Percentiles rank a stretch among this genome's conserved stretches.
These are phyloP conservation scores for Diddensiella transvaalensis DNA, from an alignment of 805 yeast species.

Conservation along the genomic window DNA sequence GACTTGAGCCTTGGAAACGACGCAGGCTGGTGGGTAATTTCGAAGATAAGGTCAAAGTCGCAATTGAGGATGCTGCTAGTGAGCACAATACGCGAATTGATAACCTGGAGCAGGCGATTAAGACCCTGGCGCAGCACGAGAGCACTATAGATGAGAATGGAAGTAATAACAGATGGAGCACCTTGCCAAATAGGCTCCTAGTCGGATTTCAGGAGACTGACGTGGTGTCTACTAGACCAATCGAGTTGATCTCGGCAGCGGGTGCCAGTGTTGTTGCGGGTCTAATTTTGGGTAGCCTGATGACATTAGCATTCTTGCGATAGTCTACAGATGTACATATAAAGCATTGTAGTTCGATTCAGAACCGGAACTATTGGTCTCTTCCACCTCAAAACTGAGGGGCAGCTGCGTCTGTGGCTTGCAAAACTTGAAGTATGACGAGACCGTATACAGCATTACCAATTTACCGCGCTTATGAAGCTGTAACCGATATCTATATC, in stretches of 20 bases:
- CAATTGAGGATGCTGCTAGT: constrained; percentile 14
- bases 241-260: background rate
- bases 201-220: background rate
- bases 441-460: too few species aligned
- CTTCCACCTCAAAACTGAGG: too few species aligned
- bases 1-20: constrained; percentile 94
- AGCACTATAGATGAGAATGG: too few species aligned
- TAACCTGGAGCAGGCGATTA: constrained; percentile 4
- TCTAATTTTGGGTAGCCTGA: background rate
- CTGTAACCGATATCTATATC: too few species aligned
- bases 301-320: background rate
- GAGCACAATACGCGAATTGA: constrained; percentile 1
- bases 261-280: background rate
- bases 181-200: background rate
- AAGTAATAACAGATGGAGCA: background rate
- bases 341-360: too few species aligned
- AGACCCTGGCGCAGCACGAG: background rate
- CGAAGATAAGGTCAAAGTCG: constrained; percentile 67
- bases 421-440: too few species aligned
- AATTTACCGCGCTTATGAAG: too few species aligned
- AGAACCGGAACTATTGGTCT: too few species aligned
- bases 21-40: constrained; percentile 74
- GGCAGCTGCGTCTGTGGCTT: too few species aligned
- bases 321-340: too few species aligned
- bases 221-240: background rate